Evolutionary conservation across 2,329 filamentous ascomycete genomes (phyloP).

Genomic region (Harringtonia aguacate): DNA sequence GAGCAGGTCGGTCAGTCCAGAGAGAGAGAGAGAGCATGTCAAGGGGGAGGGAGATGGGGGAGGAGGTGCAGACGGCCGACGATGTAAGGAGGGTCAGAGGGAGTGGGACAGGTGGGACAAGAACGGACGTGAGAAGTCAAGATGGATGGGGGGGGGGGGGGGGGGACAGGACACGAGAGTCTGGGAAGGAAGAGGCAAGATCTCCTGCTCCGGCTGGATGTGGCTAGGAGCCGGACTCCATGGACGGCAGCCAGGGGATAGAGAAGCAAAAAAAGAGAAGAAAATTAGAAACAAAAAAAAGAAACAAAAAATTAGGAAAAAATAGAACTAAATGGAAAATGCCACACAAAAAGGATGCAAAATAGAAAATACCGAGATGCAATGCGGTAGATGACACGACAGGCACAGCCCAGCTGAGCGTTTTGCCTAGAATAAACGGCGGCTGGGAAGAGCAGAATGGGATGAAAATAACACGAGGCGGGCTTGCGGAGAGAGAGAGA

Average conservation of each 20-base stretch:
- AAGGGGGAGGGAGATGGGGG: no score
- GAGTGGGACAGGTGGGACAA: no score
- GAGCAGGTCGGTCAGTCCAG: no score
- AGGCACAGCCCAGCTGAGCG: constrained; percentile 2
- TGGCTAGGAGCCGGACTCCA: no score
- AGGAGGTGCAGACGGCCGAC: no score
- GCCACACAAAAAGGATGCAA: background rate
- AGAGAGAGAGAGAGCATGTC: background rate
- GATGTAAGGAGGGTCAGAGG: no score
- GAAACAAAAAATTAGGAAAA: no score
- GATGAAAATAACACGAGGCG: background rate
- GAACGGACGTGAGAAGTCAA: no score
- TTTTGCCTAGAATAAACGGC: background rate
- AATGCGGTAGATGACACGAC: background rate
- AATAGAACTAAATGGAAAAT: background rate
- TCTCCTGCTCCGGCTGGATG: no score
- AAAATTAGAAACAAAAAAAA: no score
- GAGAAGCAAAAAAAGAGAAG: background rate
- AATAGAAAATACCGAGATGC: background rate
- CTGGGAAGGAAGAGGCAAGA: background rate
- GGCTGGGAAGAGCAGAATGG: background rate
- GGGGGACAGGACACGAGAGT: background rate
- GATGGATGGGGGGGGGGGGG: background rate
- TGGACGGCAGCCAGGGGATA: background rate
- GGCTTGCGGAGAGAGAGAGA: no score